A percentile compares a stretch with the other conserved stretches of the same genome.
Evolutionary conservation across 306 rosid genomes (phyloP).

Genomic region (Prunus persica): Prunus_persica_NCBIv2 NC_034013.1:16048001-16048500

Average conservation of each 20-base stretch:
- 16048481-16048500: background rate
- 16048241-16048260: background rate
- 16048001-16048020: background rate
- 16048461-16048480: background rate
- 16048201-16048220: background rate
- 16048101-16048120: constrained; percentile 59
- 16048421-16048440: background rate
- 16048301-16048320: background rate
- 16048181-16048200: background rate
- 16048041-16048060: constrained; percentile 17
- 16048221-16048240: background rate
- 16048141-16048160: constrained; percentile 20
- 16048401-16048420: background rate
- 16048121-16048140: constrained; percentile 52
- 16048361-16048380: background rate
- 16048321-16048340: background rate
- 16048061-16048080: constrained; percentile 77
- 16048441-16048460: background rate
- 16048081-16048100: constrained; percentile 73
- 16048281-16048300: background rate
- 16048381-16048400: no score
- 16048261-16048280: background rate
- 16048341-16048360: background rate
- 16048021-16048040: constrained; percentile 6
- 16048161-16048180: constrained; percentile 42